Base-by-base conservation (phyloP, 1,284 basidiomycete genomes). In the Sporisorium sorghi region DNA sequence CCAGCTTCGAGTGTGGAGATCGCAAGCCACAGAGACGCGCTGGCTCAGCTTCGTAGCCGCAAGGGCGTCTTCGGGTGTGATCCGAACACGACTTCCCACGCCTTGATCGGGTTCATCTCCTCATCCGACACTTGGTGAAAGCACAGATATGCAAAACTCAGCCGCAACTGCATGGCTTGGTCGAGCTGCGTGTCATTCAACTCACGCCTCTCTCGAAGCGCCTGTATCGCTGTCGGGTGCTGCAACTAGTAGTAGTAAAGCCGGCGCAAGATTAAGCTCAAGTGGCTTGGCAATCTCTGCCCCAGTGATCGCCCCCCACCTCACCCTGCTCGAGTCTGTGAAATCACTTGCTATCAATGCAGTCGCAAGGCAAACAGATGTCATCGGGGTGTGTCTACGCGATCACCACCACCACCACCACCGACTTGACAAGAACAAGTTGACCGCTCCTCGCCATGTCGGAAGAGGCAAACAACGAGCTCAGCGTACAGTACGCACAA, bases 51-150 rank as follows among this genome's bases (percentile, higher is more conserved):
- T 2, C 1, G 44, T 8, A 37, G 35, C 35, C 3, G 35, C 35
- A 44, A 26, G 23, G 19, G 19, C 4, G n/a, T 33, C 35, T 17
- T 44, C 59, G 59, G 52, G 21, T 35, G 9, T 9, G 19, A 28
- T 43, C 59, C 59, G 52, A 49, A 43, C n/a, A n/a, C 12, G 1
- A n/a, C 0, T 26, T 62, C 52, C 30, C 46, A 62, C 59, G 51
- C 37, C 35, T 11, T 37, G 17, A 12, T 10, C 9, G 32, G n/a
- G 21, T 19, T 4, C 12, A 26, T 50, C 33, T 33, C 12, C 12
- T 50, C 14, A 17, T 15, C 48, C 48, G 33, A 26, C 14, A 37
- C 15, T n/a, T 17, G n/a, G 4, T 5, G 37, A 19, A 19, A 9
- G 3, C 10, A 19, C 5, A n/a, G 3, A 15, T 8, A 19, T 40